These are phyloP conservation scores for Tolypocladium pustulatum DNA, from an alignment of 2,329 filamentous ascomycete species.

Conservation along the genomic window DNA sequence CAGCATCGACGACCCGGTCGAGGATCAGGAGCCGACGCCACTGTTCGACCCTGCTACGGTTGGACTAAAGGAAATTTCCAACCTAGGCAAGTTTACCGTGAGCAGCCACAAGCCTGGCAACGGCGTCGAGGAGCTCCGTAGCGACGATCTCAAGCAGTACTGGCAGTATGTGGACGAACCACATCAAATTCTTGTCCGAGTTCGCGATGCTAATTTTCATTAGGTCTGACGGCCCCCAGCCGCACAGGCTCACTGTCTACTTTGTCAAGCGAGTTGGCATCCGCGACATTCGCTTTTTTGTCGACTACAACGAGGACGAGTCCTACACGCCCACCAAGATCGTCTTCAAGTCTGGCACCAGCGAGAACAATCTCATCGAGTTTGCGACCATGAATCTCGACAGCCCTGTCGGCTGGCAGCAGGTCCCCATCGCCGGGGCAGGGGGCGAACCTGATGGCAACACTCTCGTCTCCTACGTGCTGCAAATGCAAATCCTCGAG, in stretches of 20 bases:
- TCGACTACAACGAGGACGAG: slow-evolving; percentile 89
- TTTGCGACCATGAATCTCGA: slow-evolving; percentile 73
- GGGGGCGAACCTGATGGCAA: slow-evolving; percentile 55
- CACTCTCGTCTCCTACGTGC: slow-evolving; percentile 75
- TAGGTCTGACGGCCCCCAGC: slow-evolving; percentile 74
- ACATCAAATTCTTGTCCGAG: not conserved
- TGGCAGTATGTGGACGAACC: slow-evolving; percentile 53
- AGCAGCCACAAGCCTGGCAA: slow-evolving; percentile 74
- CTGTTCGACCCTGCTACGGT: slow-evolving; percentile 43
- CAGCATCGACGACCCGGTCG: slow-evolving; percentile 15
- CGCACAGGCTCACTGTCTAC: slow-evolving; percentile 73
- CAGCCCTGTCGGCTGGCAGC: slow-evolving; percentile 80
- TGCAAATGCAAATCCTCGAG: slow-evolving; percentile 85
- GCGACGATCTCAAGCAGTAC: slow-evolving; percentile 61
- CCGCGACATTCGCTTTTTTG: slow-evolving; percentile 66
- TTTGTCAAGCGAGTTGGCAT: slow-evolving; percentile 78
- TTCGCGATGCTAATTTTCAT: not conserved
- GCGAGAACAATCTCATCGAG: slow-evolving; percentile 81
- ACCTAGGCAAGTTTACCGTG: slow-evolving; percentile 73
- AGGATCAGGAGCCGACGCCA: slow-evolving; percentile 23
- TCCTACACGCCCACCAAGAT: slow-evolving; percentile 95
- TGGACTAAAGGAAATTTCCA: slow-evolving; percentile 72
- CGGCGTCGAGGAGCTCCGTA: slow-evolving; percentile 64
- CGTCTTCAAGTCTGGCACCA: slow-evolving; percentile 77
- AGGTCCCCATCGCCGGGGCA: slow-evolving; percentile 53